Evolutionary conservation across 352 stramenopile genomes (phyloP), one percentile per base, ranked within the genome.

Genomic region (Pythium dissotocum): DNA sequence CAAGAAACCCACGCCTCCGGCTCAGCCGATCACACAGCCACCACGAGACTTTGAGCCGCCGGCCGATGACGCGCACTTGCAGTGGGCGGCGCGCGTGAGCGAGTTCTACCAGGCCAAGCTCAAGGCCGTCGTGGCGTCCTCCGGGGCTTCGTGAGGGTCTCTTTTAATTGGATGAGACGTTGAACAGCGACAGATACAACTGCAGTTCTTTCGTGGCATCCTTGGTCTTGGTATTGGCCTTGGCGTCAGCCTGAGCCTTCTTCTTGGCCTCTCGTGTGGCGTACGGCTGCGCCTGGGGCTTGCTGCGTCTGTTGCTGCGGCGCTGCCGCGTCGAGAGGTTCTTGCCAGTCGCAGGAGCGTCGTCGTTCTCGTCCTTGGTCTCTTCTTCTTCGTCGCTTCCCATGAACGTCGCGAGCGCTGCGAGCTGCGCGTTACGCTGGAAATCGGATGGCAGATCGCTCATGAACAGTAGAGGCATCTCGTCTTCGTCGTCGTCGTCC

Each of bases 401-500:
- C 79, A 92, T 91, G 74, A 94, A 90, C 61, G 83, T 87, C 55
- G 81, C 80, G 52, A 94, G 82, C 36, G 86, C 86, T 32, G 83
- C 84, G 32, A 94, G 73, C 73, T 94, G 80, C 56, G 79, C 76
- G 53, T 78, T 94, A 38, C 78, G 69, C 70, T 81, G 53, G 68
- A 93, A 94, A 65, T 82, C 75, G 8, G 71, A 68, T n/a, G 86
- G 86, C 10, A 94, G 71, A 8, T 63, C 44, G 54, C 87, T 83
- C 83, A 90, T 87, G 65, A 94, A 92, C 63, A 94, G 78, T 28
- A 94, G 79, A 61, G 86, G 86, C 78, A 89, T 87, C 65, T 91
- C 82, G 1, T 88, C 79, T 44, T 89, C 76, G 1, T 82, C 70
- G 24, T 56, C 49, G 5, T 56, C 49, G 28, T 56, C 21, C 24